Conservation (phyloP, 1,284 basidiomycete genomes). For the Ustilago bromivora region DNA sequence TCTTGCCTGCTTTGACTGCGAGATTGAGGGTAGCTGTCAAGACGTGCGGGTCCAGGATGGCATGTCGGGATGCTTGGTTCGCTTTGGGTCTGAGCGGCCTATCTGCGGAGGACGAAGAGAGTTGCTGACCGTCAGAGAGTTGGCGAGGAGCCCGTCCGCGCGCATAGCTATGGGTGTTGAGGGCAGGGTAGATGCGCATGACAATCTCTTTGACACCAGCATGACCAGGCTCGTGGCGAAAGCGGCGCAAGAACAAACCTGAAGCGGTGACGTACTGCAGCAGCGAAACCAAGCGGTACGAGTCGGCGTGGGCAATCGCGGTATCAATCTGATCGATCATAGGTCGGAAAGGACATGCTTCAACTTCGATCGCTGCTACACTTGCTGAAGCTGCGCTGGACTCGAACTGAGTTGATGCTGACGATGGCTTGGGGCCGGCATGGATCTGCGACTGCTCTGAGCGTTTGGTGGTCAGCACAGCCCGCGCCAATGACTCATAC, state of each 20-base stretch:
- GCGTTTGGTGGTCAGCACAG: slow-evolving; percentile 31
- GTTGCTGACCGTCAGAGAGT: neutral
- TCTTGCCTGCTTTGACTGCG: slow-evolving; percentile 49
- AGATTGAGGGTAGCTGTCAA: slow-evolving; percentile 51
- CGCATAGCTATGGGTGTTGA: slow-evolving; percentile 30
- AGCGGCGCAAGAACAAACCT: slow-evolving; percentile 32
- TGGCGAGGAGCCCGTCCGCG: neutral
- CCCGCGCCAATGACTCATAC: slow-evolving; percentile 23
- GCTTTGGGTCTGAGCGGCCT: slow-evolving; percentile 22
- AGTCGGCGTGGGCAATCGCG: slow-evolving; percentile 37
- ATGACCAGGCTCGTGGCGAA: slow-evolving; percentile 37
- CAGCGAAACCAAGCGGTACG: slow-evolving; percentile 40
- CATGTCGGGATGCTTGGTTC: slow-evolving; percentile 32
- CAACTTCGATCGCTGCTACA: neutral
- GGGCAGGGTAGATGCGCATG: slow-evolving; percentile 47
- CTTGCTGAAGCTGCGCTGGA: neutral
- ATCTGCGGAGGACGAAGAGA: neutral
- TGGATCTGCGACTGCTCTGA: slow-evolving; percentile 6
- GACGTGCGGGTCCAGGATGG: slow-evolving; percentile 50
- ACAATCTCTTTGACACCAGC: slow-evolving; percentile 35
- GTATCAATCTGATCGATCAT: slow-evolving; percentile 43
- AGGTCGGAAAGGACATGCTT: slow-evolving; percentile 5
- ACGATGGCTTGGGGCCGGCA: neutral
- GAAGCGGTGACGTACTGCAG: slow-evolving; percentile 43
- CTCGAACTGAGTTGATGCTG: neutral